Conservation (phyloP, 352 stramenopile genomes). For the Globisporangium nagaii region DNA sequence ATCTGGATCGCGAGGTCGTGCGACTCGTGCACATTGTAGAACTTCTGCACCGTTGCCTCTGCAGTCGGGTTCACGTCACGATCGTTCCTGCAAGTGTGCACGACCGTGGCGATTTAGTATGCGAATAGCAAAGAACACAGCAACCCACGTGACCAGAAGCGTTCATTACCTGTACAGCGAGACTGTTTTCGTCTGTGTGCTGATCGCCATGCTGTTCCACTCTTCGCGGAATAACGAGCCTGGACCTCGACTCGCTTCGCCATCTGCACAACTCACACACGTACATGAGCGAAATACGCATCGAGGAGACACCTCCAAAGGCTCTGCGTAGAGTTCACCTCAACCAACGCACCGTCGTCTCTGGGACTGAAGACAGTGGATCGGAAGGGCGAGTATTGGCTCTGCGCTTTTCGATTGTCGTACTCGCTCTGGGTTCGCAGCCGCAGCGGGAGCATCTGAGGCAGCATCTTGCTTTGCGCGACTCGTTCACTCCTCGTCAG, state of each 20-base stretch:
- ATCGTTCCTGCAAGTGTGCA: constrained; percentile 21
- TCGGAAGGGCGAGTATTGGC: constrained; percentile 46
- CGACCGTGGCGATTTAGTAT: background rate
- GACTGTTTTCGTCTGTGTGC: constrained; percentile 15
- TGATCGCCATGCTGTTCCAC: constrained; percentile 36
- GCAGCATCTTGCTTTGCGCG: constrained; percentile 1
- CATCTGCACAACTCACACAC: background rate
- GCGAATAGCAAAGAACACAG: background rate
- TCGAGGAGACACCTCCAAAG: too few species aligned
- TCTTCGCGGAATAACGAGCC: constrained; percentile 34
- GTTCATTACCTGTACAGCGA: constrained; percentile 21
- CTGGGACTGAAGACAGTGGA: constrained; percentile 31
- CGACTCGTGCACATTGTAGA: constrained; percentile 34
- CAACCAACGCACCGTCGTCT: constrained; percentile 12
- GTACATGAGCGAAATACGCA: background rate
- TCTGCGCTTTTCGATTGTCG: constrained; percentile 21
- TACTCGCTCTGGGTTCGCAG: constrained; percentile 30
- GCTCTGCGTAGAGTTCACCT: background rate
- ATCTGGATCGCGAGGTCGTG: constrained; percentile 28
- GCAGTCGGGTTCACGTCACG: constrained; percentile 47
- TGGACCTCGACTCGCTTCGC: constrained; percentile 19
- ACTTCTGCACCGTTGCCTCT: constrained; percentile 28
- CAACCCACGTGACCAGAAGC: background rate
- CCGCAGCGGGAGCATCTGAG: constrained; percentile 43
- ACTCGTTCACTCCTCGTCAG: background rate